Evolutionary conservation across 164 flowering plant genomes (phyloP).

Genomic region (Tetrastigma voinierianum): DNA sequence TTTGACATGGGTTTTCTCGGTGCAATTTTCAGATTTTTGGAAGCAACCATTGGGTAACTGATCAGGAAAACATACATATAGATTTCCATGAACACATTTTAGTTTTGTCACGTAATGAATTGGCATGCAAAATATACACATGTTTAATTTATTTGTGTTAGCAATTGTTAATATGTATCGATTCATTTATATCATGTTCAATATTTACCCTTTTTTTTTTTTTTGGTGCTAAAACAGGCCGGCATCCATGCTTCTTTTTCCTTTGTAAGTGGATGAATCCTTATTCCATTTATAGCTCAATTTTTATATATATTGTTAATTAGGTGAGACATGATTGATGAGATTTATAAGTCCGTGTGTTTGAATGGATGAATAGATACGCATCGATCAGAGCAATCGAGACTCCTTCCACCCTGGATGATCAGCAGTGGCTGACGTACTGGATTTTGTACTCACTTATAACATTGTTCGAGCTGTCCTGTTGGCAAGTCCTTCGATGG

Average conservation of each 20-base stretch:
- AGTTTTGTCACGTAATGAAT: neutral
- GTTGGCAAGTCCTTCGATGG: conserved; percentile 70
- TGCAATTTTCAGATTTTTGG: conserved; percentile 52
- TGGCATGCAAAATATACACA: too few species aligned
- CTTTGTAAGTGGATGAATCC: conserved; percentile 56
- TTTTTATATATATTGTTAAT: neutral
- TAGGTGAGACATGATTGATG: neutral
- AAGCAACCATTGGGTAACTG: conserved; percentile 62
- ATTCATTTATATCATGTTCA: too few species aligned
- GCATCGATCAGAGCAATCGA: conserved; percentile 86
- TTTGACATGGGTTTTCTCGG: conserved; percentile 59
- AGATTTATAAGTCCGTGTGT: neutral
- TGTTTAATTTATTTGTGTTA: too few species aligned
- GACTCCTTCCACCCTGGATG: conserved; percentile 76
- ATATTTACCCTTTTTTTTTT: too few species aligned
- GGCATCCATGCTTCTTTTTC: conserved; percentile 78
- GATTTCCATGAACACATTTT: neutral
- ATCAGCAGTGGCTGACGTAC: conserved; percentile 95
- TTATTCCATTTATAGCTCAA: neutral
- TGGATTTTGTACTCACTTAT: conserved; percentile 87
- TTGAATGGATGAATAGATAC: conserved; percentile 44
- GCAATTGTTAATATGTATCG: too few species aligned
- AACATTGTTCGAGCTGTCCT: conserved; percentile 83
- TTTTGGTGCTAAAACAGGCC: conserved; percentile 51
- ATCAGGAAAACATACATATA: neutral